phyloP scores from a whole-genome alignment of 2,329 filamentous ascomycete species.

The Epicoccum nigrum region DNA sequence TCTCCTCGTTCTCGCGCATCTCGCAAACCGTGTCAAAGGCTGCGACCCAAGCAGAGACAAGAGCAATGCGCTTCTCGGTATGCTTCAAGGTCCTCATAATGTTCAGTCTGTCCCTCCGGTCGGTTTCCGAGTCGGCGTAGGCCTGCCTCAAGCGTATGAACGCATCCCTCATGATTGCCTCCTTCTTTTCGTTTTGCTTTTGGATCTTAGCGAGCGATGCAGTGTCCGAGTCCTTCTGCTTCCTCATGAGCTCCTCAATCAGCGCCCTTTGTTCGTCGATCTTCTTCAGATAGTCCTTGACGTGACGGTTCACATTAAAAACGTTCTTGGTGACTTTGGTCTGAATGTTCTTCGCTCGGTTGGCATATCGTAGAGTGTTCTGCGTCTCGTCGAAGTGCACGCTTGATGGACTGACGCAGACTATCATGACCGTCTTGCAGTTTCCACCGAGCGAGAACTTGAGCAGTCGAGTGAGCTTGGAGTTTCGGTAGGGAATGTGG shows the following conservation, averaged over 20 bases:
- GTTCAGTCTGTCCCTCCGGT: conserved; percentile 78
- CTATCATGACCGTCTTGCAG: conserved; percentile 99
- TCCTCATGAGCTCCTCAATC: conserved; percentile 92
- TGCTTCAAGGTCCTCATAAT: conserved; percentile 83
- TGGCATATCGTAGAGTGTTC: conserved; percentile 95
- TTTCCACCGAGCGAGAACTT: conserved; percentile 98
- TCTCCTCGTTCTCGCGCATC: conserved; percentile 69
- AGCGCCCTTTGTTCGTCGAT: conserved; percentile 98
- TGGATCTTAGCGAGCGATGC: conserved; percentile 86
- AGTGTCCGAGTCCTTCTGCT: conserved; percentile 87
- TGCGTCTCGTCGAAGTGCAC: conserved; percentile 98
- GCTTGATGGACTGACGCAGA: conserved; percentile 95
- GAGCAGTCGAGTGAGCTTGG: conserved; percentile 90
- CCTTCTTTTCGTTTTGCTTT: conserved; percentile 87
- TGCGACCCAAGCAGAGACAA: conserved; percentile 90
- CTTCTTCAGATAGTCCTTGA: conserved; percentile 99
- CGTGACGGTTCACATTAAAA: conserved; percentile 98
- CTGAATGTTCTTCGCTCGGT: conserved; percentile 98
- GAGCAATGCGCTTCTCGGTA: conserved; percentile 81
- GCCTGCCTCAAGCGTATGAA: conserved; percentile 78
- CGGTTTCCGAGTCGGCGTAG: conserved; percentile 78
- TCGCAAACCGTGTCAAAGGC: conserved; percentile 87
- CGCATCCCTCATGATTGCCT: conserved; percentile 76
- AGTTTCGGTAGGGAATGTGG: conserved; percentile 96
- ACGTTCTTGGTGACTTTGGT: conserved; percentile 99